These are phyloP conservation scores for Trifolium fragiferum DNA, from an alignment of 306 rosid genomes.

Conservation along the genomic window DNA sequence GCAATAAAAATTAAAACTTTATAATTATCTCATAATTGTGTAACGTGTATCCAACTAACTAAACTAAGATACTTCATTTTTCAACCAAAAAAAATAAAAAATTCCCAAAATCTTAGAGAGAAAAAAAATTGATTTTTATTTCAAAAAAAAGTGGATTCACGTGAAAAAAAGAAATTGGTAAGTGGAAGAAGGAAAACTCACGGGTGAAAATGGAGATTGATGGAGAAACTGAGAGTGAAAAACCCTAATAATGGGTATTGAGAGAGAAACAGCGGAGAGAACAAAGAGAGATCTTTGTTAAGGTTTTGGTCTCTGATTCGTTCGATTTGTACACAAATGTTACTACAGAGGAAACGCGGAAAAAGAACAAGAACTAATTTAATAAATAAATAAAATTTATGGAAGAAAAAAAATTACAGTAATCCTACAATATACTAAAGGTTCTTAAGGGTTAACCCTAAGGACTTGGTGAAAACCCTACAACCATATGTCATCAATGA, in stretches of 20 bases:
- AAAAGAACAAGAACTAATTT: neutral
- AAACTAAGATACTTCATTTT: slow-evolving; percentile 25
- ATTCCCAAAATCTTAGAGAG: neutral
- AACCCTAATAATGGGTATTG: slow-evolving; percentile 47
- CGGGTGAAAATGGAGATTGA: slow-evolving; percentile 52
- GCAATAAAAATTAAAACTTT: neutral
- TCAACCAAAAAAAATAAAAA: neutral
- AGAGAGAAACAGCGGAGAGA: slow-evolving; percentile 23
- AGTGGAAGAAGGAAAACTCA: slow-evolving; percentile 49
- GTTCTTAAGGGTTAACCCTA: too few relatives aligned
- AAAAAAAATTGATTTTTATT: too few relatives aligned
- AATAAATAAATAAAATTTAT: neutral
- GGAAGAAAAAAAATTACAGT: neutral
- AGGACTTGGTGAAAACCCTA: too few relatives aligned
- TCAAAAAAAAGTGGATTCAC: neutral
- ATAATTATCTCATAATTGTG: slow-evolving; percentile 26
- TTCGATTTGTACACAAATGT: slow-evolving; percentile 57
- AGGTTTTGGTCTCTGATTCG: slow-evolving; percentile 41
- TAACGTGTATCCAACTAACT: slow-evolving; percentile 33
- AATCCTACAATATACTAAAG: too few relatives aligned
- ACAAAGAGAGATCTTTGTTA: slow-evolving; percentile 32
- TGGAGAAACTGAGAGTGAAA: slow-evolving; percentile 45
- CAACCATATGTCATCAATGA: too few relatives aligned
- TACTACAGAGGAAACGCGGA: slow-evolving; percentile 53
- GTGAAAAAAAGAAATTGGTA: neutral